phyloP scores from a whole-genome alignment of 805 yeast genomes.

The Monosporozyma yasuniensis region DNA sequence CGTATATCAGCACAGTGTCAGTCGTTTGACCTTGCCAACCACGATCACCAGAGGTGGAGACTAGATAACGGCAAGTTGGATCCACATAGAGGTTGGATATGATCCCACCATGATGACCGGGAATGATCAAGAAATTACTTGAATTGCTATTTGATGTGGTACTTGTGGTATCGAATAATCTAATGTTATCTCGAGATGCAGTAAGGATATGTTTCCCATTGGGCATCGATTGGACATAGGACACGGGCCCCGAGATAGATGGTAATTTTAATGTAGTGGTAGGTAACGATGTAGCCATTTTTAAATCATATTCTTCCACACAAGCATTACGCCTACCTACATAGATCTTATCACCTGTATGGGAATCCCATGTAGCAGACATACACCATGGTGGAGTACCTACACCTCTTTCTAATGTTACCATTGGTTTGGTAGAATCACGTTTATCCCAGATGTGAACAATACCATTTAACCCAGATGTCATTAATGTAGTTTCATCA shows the following conservation, averaged over 20 bases:
- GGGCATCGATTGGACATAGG: constrained; percentile 71
- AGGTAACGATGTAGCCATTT: constrained; percentile 45
- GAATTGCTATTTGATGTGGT: constrained; percentile 32
- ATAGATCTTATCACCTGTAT: constrained; percentile 56
- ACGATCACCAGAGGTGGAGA: constrained; percentile 87
- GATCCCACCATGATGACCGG: constrained; percentile 94
- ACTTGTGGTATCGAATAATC: constrained; percentile 62
- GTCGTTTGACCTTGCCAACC: constrained; percentile 88
- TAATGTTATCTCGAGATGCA: constrained; percentile 83
- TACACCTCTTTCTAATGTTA: constrained; percentile 45
- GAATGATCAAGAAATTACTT: constrained; percentile 67
- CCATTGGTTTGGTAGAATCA: constrained; percentile 31
- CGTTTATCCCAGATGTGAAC: constrained; percentile 79
- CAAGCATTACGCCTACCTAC: constrained; percentile 86
- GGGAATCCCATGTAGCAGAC: constrained; percentile 69
- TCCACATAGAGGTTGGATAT: constrained; percentile 72
- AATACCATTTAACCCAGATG: constrained; percentile 78
- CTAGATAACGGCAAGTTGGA: constrained; percentile 78
- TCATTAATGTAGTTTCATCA: constrained; percentile 51
- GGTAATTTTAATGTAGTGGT: constrained; percentile 65
- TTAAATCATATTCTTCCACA: constrained; percentile 65
- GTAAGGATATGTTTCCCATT: constrained; percentile 71
- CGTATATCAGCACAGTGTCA: constrained; percentile 75
- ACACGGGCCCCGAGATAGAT: constrained; percentile 80
- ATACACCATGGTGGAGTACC: constrained; percentile 91